These are phyloP conservation scores for Trebouxiophyceae sp. DNA, from an alignment of 163 green algal species.

Conservation along the genomic window DNA sequence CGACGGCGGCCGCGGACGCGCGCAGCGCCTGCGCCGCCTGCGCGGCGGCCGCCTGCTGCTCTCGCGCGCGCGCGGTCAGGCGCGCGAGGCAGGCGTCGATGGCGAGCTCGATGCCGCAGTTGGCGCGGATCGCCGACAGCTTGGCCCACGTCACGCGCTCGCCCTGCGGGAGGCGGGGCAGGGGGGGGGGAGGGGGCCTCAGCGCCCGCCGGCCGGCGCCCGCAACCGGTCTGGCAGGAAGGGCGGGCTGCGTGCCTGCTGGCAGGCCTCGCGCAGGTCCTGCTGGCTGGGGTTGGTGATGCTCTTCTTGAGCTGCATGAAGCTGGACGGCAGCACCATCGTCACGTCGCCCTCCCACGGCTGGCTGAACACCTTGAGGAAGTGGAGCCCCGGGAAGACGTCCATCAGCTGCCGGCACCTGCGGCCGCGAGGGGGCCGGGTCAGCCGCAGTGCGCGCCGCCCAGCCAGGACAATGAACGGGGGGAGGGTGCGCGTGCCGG, in stretches of 20 bases:
- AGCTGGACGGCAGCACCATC: constrained; percentile 79
- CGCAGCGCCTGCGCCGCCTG: not conserved
- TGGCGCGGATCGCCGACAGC: constrained; percentile 79
- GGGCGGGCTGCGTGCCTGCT: constrained; percentile 6
- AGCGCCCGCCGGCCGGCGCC: too few species aligned
- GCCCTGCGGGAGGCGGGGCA: constrained; percentile 50
- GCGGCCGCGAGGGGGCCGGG: too few species aligned
- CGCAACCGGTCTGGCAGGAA: too few species aligned
- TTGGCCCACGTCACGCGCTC: constrained; percentile 79
- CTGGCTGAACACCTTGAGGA: constrained; percentile 75
- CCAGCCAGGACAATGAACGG: too few species aligned
- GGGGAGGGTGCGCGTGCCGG: too few species aligned
- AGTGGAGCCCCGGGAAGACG: constrained; percentile 64
- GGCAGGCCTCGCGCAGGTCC: constrained; percentile 51
- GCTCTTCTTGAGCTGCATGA: constrained; percentile 68
- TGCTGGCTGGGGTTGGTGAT: constrained; percentile 79
- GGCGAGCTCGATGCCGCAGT: constrained; percentile 83
- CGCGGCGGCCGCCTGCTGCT: constrained; percentile 1
- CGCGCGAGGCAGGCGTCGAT: constrained; percentile 72
- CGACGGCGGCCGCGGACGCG: not conserved
- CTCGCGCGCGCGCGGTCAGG: constrained; percentile 15
- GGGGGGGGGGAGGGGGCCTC: too few species aligned
- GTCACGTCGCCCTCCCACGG: constrained; percentile 98
- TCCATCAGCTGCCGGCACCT: constrained; percentile 76
- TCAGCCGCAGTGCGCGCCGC: too few species aligned